Evolutionary conservation across 2,329 filamentous ascomycete species (phyloP), one percentile per base, ranked within the genome.

Genomic region (Sclerotinia subarctica): DNA sequence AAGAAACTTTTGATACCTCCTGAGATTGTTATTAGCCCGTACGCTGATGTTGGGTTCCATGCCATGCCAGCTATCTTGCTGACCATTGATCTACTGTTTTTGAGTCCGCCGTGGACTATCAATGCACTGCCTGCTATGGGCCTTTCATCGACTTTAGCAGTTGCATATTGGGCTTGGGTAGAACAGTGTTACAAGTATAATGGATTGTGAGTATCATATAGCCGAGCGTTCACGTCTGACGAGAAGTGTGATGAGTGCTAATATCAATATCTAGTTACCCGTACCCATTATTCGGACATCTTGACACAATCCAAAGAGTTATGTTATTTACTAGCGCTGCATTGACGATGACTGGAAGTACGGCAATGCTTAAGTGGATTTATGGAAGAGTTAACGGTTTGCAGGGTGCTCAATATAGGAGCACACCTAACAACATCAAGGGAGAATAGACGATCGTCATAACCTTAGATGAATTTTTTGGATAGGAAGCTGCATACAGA

Each of bases 201-300:
- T 73, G 86, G 88, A 75, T 86, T 82, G 86, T 88, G 76, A 77
- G 85, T 79, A 46, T 32, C 17, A 47, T 35, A 11, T 44, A 19
- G 2, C 19, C n/a, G 17, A 5, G 7, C 29, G 11, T 38, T 26
- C 7, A 8, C 10, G 5, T 51, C 29, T 26, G 21, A 24, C 15
- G 5, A 51, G 26, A 7, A 5, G 5, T 26, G 38, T 42, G 38
- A 42, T 1, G 1, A 8, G n/a, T 65, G 19, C 67, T 72, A 64
- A 75, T 60, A 3, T 11, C 15, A n/a, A 21, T 26, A 35, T 44
- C 2, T 73, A 90, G 88, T 82, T 96, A 96, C 73, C 93, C 93
- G 0, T 97, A 97, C 78, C 93, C 94, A 1, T 84, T 97, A 35
- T 94, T 97, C 71, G 88, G 83, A 11, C 77, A 91, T 56, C 80